phyloP scores from a whole-genome alignment of 2,329 filamentous ascomycete genomes.

The Esteya vermicola region DNA sequence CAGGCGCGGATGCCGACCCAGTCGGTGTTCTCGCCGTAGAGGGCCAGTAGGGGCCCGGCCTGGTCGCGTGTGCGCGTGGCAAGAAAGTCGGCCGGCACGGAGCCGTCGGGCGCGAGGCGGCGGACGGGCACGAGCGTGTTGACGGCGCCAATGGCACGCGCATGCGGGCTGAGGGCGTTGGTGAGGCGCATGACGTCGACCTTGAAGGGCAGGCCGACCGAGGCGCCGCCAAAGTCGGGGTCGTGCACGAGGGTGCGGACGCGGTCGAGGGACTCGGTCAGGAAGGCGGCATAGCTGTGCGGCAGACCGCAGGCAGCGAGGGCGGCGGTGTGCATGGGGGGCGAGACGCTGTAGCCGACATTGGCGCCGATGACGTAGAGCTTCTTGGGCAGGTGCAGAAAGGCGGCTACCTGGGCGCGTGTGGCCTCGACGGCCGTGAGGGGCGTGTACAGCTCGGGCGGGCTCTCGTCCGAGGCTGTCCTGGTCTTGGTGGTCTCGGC shows the following conservation, averaged over 20 bases:
- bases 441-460: not conserved
- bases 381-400: slow-evolving; percentile 19
- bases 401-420: not conserved
- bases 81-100: slow-evolving; percentile 34
- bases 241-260: slow-evolving; percentile 44
- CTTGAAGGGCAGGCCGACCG: slow-evolving; percentile 56
- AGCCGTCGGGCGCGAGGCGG: slow-evolving; percentile 19
- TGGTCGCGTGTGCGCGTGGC: slow-evolving; percentile 37
- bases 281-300: slow-evolving; percentile 47
- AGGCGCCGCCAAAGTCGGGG: slow-evolving; percentile 48
- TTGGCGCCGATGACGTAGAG: slow-evolving; percentile 22
- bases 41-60: slow-evolving; percentile 43
- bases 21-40: slow-evolving; percentile 42
- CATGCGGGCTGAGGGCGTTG: slow-evolving; percentile 51
- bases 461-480: too few species aligned
- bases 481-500: too few species aligned
- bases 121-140: slow-evolving; percentile 58
- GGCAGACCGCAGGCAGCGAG: slow-evolving; percentile 53
- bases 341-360: slow-evolving; percentile 54
- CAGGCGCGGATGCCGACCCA: slow-evolving; percentile 31
- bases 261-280: slow-evolving; percentile 44
- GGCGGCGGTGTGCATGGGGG: slow-evolving; percentile 58
- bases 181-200: slow-evolving; percentile 50
- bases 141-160: slow-evolving; percentile 55
- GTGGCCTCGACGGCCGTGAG: not conserved